Conservation (phyloP, 169 alveolate species). For the Cryptosporidium sp. region DNA sequence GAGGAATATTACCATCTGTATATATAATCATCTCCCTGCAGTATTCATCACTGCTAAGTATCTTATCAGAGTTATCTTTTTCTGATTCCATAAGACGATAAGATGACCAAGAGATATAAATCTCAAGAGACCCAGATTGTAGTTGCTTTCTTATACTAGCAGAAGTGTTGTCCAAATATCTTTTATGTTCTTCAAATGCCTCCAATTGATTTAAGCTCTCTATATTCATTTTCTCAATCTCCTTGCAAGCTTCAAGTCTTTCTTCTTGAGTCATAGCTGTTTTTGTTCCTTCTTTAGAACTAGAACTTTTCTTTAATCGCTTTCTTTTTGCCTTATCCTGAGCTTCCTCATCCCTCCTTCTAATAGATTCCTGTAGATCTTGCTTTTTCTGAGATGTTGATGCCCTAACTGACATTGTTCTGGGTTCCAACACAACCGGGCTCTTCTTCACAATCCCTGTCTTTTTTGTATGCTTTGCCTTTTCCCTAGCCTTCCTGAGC, state of each 20-base stretch:
- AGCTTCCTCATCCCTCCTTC: conserved; percentile 45
- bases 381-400: conserved; percentile 41
- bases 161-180: conserved; percentile 60
- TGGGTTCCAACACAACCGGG: background rate
- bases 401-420: conserved; percentile 62
- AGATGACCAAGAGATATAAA: conserved; percentile 69
- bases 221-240: conserved; percentile 45
- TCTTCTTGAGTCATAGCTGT: conserved; percentile 63
- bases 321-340: background rate
- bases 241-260: conserved; percentile 38
- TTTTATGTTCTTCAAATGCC: conserved; percentile 58
- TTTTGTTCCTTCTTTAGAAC: background rate
- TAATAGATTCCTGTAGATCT: conserved; percentile 43
- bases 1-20: conserved; percentile 61
- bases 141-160: conserved; percentile 64
- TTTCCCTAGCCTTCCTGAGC: conserved; percentile 31
- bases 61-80: conserved; percentile 41
- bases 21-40: conserved; percentile 65
- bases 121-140: conserved; percentile 44
- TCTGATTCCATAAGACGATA: conserved; percentile 72
- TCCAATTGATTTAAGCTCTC: conserved; percentile 57
- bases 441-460: background rate
- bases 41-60: conserved; percentile 27
- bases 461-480: background rate
- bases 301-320: background rate